Evolutionary conservation across 306 rosid species (phyloP).

Genomic region (barrel medic (Medicago truncatula)): MtrunA17r5.0-ANR NC_053045.1:1078501-1079000

Average conservation of each 20-base stretch:
- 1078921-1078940: background rate
- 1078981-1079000: background rate
- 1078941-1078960: background rate
- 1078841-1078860: slow-evolving; percentile 38
- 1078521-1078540: too few species aligned
- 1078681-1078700: background rate
- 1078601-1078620: too few species aligned
- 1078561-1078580: too few species aligned
- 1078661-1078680: too few species aligned
- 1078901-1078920: slow-evolving; percentile 5
- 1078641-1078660: too few species aligned
- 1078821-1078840: slow-evolving; percentile 69
- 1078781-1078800: slow-evolving; percentile 86
- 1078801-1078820: slow-evolving; percentile 94
- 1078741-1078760: slow-evolving; percentile 89
- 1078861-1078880: slow-evolving; percentile 39
- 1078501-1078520: too few species aligned
- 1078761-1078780: slow-evolving; percentile 90
- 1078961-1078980: background rate
- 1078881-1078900: slow-evolving; percentile 10
- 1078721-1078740: slow-evolving; percentile 62
- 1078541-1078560: too few species aligned
- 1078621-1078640: too few species aligned
- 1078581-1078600: too few species aligned
- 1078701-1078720: background rate